A percentile compares a stretch with the other conserved stretches of the same genome.
Conservation (phyloP, 306 rosid genomes). For the Psophocarpus tetragonolobus region DNA sequence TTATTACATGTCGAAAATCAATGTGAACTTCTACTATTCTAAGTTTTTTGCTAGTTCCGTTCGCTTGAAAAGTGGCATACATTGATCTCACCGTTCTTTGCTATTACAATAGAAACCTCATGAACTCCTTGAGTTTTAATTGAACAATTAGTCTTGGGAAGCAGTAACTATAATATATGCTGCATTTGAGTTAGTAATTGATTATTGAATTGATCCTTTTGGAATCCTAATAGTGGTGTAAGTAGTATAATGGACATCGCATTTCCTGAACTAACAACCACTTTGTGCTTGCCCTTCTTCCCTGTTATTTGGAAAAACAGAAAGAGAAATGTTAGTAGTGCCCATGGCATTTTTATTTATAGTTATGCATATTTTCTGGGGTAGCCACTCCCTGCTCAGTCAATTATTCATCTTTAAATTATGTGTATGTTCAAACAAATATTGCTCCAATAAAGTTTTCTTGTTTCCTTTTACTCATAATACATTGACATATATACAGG, state of each 20-base stretch:
- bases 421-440: slow-evolving; percentile 1
- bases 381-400: slow-evolving; percentile 3
- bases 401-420: slow-evolving; percentile 1
- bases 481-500: slow-evolving; percentile 53
- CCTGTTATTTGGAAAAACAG: background rate
- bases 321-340: background rate
- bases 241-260: background rate
- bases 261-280: background rate
- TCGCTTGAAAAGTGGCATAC: background rate
- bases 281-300: background rate
- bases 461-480: slow-evolving; percentile 14
- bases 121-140: background rate
- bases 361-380: slow-evolving; percentile 2
- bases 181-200: background rate
- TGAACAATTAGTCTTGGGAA: background rate
- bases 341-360: background rate
- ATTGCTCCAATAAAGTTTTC: slow-evolving; percentile 22
- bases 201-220: background rate
- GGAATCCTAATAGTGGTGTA: background rate
- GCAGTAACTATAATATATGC: background rate
- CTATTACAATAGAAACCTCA: background rate
- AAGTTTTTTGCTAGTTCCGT: background rate
- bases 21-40: background rate
- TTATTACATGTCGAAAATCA: background rate
- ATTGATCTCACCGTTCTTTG: background rate